Evolutionary conservation across 2,329 filamentous ascomycete species (phyloP).

Genomic region (Fusarium nisikadoi): DNA sequence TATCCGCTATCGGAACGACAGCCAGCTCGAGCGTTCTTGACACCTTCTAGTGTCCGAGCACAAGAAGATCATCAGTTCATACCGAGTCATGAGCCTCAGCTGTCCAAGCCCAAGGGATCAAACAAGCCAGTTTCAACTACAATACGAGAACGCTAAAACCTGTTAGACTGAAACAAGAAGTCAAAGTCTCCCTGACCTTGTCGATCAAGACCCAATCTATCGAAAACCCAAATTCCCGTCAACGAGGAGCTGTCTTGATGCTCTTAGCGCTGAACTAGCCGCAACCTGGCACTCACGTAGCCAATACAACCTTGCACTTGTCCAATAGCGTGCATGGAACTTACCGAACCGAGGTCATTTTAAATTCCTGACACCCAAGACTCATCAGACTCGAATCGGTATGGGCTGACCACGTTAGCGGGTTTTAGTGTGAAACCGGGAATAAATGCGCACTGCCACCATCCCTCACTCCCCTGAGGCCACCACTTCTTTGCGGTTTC

Average conservation of each 20-base stretch:
- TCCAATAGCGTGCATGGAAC: not conserved
- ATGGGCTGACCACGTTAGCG: not conserved
- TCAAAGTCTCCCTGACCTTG: not conserved
- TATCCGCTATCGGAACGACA: not conserved
- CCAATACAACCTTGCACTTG: not conserved
- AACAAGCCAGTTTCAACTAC: slow-evolving; percentile 7
- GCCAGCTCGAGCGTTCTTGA: not conserved
- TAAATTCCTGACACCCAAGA: not conserved
- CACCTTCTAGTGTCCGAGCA: not conserved
- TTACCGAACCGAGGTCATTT: not conserved
- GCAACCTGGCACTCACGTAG: not conserved
- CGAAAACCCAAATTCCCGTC: not conserved
- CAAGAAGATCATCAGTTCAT: not conserved
- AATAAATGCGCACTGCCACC: slow-evolving; percentile 13
- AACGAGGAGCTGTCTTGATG: not conserved
- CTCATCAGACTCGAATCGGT: not conserved
- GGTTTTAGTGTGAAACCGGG: slow-evolving; percentile 12
- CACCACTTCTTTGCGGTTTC: slow-evolving; percentile 6
- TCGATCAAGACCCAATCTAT: not conserved
- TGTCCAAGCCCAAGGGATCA: not conserved
- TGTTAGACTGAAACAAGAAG: slow-evolving; percentile 10
- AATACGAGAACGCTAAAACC: slow-evolving; percentile 10
- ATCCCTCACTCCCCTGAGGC: not conserved
- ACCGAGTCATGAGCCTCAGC: not conserved
- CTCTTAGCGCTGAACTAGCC: not conserved